Conservation (phyloP, 345 rosid genomes). For the Erysimum cheiranthoides region DNA sequence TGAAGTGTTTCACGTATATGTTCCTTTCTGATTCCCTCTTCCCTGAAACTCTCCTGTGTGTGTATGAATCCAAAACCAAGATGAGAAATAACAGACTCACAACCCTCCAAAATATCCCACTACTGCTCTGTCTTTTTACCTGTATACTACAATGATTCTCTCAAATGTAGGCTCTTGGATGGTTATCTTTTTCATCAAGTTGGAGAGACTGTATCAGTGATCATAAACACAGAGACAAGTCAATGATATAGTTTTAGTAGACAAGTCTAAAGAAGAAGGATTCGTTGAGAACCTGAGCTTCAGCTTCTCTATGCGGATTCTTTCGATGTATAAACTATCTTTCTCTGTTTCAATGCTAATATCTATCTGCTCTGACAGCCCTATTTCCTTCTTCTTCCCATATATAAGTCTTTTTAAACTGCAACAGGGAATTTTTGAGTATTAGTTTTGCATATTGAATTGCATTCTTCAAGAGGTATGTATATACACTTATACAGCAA, state of each 20-base stretch:
- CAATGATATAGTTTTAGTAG: background rate
- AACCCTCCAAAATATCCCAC: background rate
- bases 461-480: background rate
- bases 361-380: constrained; percentile 46
- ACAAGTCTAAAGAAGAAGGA: background rate
- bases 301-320: constrained; percentile 71
- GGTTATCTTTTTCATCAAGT: constrained; percentile 62
- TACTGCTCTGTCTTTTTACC: constrained; percentile 47
- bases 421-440: constrained; percentile 17
- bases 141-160: constrained; percentile 80
- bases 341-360: constrained; percentile 47
- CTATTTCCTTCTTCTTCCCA: constrained; percentile 36
- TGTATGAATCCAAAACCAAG: constrained; percentile 9
- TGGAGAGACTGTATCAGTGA: constrained; percentile 52
- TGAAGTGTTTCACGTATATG: constrained; percentile 77
- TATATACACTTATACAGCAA: background rate
- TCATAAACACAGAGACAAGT: constrained; percentile 6
- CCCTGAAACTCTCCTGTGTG: constrained; percentile 54
- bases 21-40: constrained; percentile 54
- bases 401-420: constrained; percentile 55
- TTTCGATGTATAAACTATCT: constrained; percentile 57
- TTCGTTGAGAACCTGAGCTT: constrained; percentile 52
- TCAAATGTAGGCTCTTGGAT: constrained; percentile 86
- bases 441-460: constrained; percentile 18
- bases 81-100: constrained; percentile 14